Base-by-base conservation (phyloP, 495 filamentous ascomycete genomes). In the Neurospora sp. region DNA sequence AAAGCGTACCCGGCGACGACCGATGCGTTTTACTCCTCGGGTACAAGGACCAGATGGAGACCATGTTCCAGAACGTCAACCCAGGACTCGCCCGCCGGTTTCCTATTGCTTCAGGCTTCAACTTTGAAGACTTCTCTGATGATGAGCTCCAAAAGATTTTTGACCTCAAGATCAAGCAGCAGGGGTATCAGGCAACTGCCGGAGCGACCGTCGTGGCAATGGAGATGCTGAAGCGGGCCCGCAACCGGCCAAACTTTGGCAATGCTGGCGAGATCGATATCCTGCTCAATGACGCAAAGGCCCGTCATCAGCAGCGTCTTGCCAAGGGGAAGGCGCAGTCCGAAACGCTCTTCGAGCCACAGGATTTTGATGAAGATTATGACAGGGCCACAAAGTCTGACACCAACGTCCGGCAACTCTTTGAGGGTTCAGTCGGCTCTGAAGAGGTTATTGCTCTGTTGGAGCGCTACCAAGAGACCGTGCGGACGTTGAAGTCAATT, bases 1-100 rank as follows among this genome's bases (percentile, higher is more conserved):
- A 95, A 71, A 92, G 89, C 75, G 86, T 87, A 0, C 90, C 92
- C 0, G 91, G 91, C 0, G 92, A 94, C 41, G 92, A 96, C 79
- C 86, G 90, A 20, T 95, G 92, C 72, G 90, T 96, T 0, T 81
- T 96, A 0, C 83, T 95, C 0, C 83, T 95, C 2, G 93, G 93
- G 0, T 95, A 96, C 79, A 86, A 92, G 75, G 88, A 91, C n/a
- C 83, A 91, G 76, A 92, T 96, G 88, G 85, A 87, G 71, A 79
- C 84, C 4, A 94, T 96, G 92, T 92, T 96, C 74, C 90, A 90
- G 71, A 91, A 92, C 71, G 90, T 90, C 74, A 96, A 96, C 73
- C 91, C 92, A 0, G 93, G 93, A 0, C 84, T 96, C 4, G 81
- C 80, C 5, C 85, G 93, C 70, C 85, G 92, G 10, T 96, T 96